Evolutionary conservation across 352 stramenopile species (phyloP).

Genomic region (Discostella stelligera): DNA sequence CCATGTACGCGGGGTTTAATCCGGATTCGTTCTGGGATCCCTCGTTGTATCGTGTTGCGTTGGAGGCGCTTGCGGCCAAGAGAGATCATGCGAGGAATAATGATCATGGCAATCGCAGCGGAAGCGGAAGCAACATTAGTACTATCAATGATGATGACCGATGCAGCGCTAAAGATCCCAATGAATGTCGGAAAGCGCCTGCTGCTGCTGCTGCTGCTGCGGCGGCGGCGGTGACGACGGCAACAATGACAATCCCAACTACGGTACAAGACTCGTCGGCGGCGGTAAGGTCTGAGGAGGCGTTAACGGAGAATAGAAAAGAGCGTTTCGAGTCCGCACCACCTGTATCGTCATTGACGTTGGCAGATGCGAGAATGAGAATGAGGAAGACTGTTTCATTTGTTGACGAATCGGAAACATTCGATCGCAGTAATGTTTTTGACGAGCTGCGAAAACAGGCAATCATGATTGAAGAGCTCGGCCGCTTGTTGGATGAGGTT

Average conservation of each 20-base stretch:
- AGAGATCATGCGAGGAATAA: not conserved
- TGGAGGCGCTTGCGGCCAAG: not conserved
- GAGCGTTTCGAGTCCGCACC: too few species aligned
- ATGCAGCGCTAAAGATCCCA: not conserved
- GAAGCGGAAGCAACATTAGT: not conserved
- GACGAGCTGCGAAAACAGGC: not conserved
- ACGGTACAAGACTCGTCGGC: not conserved
- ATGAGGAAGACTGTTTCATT: not conserved
- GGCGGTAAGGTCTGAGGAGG: too few species aligned
- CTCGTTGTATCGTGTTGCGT: conserved; percentile 9
- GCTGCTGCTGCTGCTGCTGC: too few species aligned
- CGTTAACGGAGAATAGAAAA: not conserved
- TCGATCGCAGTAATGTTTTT: not conserved
- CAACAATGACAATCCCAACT: not conserved
- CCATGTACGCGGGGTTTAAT: conserved; percentile 75
- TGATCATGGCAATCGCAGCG: not conserved
- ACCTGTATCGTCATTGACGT: not conserved
- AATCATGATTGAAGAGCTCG: not conserved
- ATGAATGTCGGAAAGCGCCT: not conserved
- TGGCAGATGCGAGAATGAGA: not conserved
- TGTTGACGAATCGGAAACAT: not conserved
- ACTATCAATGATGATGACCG: not conserved
- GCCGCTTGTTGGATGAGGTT: conserved; percentile 4
- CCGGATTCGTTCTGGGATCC: conserved; percentile 70
- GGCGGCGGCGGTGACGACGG: too few species aligned